phyloP scores from a whole-genome alignment of 805 yeast species.

The Suhomyces sp. region DNA sequence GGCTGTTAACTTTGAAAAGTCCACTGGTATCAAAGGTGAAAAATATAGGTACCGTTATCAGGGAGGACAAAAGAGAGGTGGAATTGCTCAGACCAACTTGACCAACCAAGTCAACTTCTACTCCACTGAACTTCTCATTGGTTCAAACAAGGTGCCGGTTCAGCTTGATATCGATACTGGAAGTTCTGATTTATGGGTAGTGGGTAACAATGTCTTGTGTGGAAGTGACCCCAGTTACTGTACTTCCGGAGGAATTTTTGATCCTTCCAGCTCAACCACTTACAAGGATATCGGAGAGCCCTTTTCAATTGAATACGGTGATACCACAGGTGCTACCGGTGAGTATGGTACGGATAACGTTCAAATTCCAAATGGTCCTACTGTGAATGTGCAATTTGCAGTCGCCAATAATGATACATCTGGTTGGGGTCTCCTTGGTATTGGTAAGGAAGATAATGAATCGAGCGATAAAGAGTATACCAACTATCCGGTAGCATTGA shows the following conservation, averaged over 20 bases:
- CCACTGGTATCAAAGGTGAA: no score
- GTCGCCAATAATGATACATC: slow-evolving; percentile 5
- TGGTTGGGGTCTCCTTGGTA: slow-evolving; percentile 7
- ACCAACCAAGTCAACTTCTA: no score
- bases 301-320: slow-evolving; percentile 8
- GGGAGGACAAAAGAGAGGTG: no score
- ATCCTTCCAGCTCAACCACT: slow-evolving; percentile 10
- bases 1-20: no score
- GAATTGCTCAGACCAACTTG: no score
- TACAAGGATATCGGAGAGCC: slow-evolving; percentile 3
- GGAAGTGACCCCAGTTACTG: no score
- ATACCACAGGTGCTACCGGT: slow-evolving; percentile 8
- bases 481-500: slow-evolving; percentile 13
- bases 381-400: slow-evolving; percentile 9
- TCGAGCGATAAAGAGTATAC: slow-evolving; percentile 6
- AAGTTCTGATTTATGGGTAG: slow-evolving; percentile 13
- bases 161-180: slow-evolving; percentile 11
- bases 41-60: no score
- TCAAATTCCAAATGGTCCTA: slow-evolving; percentile 5
- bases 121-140: no score
- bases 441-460: neutral
- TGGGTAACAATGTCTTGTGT: no score
- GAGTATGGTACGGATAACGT: slow-evolving; percentile 8
- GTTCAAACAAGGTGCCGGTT: no score
- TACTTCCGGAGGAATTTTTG: slow-evolving; percentile 8